A percentile compares a stretch with the other conserved stretches of the same genome.
Evolutionary conservation across 176 grass and related monocot genomes (phyloP).

Genomic region (Aegilops tauschii): DNA sequence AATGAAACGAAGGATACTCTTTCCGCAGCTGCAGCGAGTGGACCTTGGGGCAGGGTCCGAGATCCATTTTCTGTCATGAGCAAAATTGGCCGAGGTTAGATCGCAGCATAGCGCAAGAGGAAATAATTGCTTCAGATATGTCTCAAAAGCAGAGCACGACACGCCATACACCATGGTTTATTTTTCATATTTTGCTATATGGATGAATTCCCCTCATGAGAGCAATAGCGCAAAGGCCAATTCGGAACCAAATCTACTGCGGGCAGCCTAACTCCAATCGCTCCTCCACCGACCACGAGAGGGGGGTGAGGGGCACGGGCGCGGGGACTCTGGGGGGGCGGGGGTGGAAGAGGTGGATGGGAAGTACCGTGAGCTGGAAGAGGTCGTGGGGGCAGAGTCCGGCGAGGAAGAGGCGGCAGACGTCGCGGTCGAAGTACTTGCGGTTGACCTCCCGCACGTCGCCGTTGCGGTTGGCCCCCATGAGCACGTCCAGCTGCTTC

Average conservation of each 20-base stretch:
- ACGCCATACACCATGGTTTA: neutral
- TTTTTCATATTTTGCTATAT: neutral
- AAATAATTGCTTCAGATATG: neutral
- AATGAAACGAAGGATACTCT: conserved; percentile 75
- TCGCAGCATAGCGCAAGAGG: neutral
- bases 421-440: conserved; percentile 96
- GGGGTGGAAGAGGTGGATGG: neutral
- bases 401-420: conserved; percentile 86
- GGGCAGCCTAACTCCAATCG: neutral
- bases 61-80: conserved; percentile 93
- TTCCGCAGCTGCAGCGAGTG: conserved; percentile 85
- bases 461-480: conserved; percentile 96
- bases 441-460: conserved; percentile 86
- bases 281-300: neutral
- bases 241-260: conserved; percentile 11
- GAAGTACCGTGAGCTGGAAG: conserved; percentile 85
- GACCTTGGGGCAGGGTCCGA: conserved; percentile 82
- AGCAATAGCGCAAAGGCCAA: neutral
- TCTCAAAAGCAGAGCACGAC: neutral
- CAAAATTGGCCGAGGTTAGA: neutral
- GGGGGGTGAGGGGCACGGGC: neutral
- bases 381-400: conserved; percentile 96
- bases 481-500: conserved; percentile 97
- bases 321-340: neutral
- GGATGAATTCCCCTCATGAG: neutral